phyloP scores from a whole-genome alignment of 805 yeast species.

The Jamesozyma jinghongensis region DNA sequence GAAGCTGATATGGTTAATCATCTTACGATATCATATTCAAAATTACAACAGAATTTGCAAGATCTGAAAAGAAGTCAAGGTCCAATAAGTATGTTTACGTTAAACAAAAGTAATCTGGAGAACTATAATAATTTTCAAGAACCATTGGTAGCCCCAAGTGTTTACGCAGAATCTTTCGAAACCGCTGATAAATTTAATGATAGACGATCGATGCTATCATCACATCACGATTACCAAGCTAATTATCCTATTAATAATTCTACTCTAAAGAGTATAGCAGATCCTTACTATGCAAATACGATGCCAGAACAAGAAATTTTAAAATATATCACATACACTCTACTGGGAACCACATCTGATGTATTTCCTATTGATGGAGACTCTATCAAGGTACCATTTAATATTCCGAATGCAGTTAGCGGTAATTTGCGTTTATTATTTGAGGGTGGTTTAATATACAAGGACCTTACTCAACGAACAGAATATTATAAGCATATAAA shows the following conservation, averaged over 20 bases:
- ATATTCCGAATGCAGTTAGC: constrained; percentile 46
- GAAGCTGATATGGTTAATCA: constrained; percentile 16
- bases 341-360: constrained; percentile 55
- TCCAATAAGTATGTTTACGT: neutral
- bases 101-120: constrained; percentile 6
- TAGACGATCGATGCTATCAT: constrained; percentile 30
- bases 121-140: constrained; percentile 4
- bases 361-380: constrained; percentile 39
- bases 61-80: constrained; percentile 6
- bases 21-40: constrained; percentile 14
- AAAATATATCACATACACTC: constrained; percentile 41
- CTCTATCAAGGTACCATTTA: constrained; percentile 38
- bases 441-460: constrained; percentile 67
- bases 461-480: constrained; percentile 32
- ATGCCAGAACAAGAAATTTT: constrained; percentile 37
- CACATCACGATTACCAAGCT: constrained; percentile 11
- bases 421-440: constrained; percentile 46
- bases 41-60: constrained; percentile 9
- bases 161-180: constrained; percentile 34
- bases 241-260: constrained; percentile 5
- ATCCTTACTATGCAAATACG: constrained; percentile 29
- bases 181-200: constrained; percentile 33
- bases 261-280: constrained; percentile 16
- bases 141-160: constrained; percentile 11
- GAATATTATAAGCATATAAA: constrained; percentile 24